Conservation (phyloP, 148 eudicot species). For the Salicornia ramosissima region DNA sequence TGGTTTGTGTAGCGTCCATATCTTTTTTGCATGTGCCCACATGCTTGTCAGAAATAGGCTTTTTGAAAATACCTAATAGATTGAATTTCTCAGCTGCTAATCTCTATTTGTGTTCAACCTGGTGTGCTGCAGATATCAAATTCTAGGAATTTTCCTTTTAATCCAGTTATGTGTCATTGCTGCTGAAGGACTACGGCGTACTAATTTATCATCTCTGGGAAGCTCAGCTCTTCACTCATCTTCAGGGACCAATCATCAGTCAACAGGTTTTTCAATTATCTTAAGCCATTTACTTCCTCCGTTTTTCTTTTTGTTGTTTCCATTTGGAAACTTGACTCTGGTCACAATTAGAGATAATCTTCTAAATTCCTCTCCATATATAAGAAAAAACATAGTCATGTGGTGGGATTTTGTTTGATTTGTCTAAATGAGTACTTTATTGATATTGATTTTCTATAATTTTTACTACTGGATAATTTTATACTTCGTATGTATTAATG, state of each 20-base stretch:
- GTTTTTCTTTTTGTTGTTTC: no score
- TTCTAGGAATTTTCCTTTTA: constrained; percentile 84
- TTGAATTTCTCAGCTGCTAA: neutral
- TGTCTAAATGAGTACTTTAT: no score
- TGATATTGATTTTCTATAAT: no score
- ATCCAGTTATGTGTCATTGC: constrained; percentile 86
- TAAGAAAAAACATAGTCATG: no score
- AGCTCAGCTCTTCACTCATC: constrained; percentile 59
- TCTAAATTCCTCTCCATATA: no score
- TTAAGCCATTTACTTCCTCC: no score
- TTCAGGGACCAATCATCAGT: constrained; percentile 52
- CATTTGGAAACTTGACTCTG: no score
- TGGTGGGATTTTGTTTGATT: no score
- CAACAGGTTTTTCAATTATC: constrained; percentile 46
- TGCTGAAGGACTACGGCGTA: constrained; percentile 80
- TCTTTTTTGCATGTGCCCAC: neutral
- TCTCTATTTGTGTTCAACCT: constrained; percentile 12
- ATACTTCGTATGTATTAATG: no score
- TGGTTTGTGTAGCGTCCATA: neutral
- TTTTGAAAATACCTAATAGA: neutral
- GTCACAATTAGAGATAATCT: no score
- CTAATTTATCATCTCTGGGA: constrained; percentile 67
- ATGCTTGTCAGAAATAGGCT: neutral
- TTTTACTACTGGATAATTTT: no score
- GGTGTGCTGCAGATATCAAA: constrained; percentile 78